These are phyloP conservation scores for Theileria parva DNA, from an alignment of 169 alveolate species.

Conservation along the genomic window DNA sequence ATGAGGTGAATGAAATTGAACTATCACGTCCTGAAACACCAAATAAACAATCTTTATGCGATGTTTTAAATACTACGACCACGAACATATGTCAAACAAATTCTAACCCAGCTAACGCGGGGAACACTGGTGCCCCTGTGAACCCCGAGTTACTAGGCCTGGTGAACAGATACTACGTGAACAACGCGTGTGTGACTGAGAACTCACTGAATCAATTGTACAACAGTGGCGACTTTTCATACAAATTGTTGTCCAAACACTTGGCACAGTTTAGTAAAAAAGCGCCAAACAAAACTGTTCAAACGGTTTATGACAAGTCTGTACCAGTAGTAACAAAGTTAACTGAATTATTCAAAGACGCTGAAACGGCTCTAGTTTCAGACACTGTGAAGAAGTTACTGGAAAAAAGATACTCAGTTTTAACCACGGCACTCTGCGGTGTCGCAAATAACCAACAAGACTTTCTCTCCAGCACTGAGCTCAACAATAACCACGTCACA, in stretches of 20 bases:
- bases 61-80: neutral
- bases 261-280: neutral
- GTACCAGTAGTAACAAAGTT: slow-evolving; percentile 20
- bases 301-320: slow-evolving; percentile 9
- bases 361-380: slow-evolving; percentile 52
- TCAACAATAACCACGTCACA: neutral
- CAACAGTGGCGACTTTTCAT: slow-evolving; percentile 20
- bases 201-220: slow-evolving; percentile 58
- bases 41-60: neutral
- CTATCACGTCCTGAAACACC: neutral
- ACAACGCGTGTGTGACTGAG: slow-evolving; percentile 49
- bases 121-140: neutral
- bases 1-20: neutral
- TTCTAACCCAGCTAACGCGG: neutral
- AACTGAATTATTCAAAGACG: slow-evolving; percentile 24
- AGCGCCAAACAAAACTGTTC: neutral
- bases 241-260: slow-evolving; percentile 4
- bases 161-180: slow-evolving; percentile 27
- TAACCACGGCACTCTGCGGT: slow-evolving; percentile 40
- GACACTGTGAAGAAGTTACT: slow-evolving; percentile 34
- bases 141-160: slow-evolving; percentile 12
- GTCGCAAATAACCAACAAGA: slow-evolving; percentile 23
- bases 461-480: slow-evolving; percentile 20
- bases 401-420: slow-evolving; percentile 44
- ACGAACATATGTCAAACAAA: slow-evolving; percentile 28